Conservation (phyloP, 495 filamentous ascomycete genomes). For the Physcia stellaris region DNA sequence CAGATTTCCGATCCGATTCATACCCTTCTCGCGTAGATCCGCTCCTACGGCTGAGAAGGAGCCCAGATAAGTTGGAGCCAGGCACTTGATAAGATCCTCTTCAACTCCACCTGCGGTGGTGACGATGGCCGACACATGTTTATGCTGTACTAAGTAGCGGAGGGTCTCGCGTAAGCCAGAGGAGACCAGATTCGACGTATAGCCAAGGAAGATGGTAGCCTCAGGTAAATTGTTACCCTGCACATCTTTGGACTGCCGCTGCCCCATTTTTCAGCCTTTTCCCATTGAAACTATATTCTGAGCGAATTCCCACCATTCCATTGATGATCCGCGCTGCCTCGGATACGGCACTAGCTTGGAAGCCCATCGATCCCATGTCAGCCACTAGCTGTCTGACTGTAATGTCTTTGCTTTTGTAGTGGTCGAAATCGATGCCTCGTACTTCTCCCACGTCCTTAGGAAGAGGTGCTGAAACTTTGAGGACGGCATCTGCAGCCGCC, state of each 20-base stretch:
- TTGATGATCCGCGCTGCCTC: slow-evolving; percentile 83
- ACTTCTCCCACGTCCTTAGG: slow-evolving; percentile 61
- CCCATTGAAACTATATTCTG: slow-evolving; percentile 1
- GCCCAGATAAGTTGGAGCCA: slow-evolving; percentile 84
- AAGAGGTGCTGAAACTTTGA: slow-evolving; percentile 76
- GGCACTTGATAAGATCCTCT: slow-evolving; percentile 96
- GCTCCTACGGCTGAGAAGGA: slow-evolving; percentile 65
- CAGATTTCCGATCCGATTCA: slow-evolving; percentile 92
- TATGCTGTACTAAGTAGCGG: slow-evolving; percentile 82
- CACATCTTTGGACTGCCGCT: slow-evolving; percentile 65
- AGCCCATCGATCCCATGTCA: slow-evolving; percentile 78
- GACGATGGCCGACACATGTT: slow-evolving; percentile 81
- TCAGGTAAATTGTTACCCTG: slow-evolving; percentile 43
- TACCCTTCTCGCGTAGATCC: slow-evolving; percentile 61
- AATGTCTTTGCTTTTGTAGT: slow-evolving; percentile 55
- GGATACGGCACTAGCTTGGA: slow-evolving; percentile 76
- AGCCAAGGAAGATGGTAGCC: slow-evolving; percentile 92
- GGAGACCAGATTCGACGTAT: slow-evolving; percentile 92
- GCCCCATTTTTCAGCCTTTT: too few relatives aligned
- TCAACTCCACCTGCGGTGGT: slow-evolving; percentile 95
- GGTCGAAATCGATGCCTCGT: slow-evolving; percentile 79
- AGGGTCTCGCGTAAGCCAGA: slow-evolving; percentile 85
- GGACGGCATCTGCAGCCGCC: slow-evolving; percentile 66
- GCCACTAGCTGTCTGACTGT: slow-evolving; percentile 72
- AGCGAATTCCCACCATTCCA: slow-evolving; percentile 88